Evolutionary conservation across 768 basidiomycete genomes (phyloP).

Genomic region (Hortiboletus flavorubellus): DNA sequence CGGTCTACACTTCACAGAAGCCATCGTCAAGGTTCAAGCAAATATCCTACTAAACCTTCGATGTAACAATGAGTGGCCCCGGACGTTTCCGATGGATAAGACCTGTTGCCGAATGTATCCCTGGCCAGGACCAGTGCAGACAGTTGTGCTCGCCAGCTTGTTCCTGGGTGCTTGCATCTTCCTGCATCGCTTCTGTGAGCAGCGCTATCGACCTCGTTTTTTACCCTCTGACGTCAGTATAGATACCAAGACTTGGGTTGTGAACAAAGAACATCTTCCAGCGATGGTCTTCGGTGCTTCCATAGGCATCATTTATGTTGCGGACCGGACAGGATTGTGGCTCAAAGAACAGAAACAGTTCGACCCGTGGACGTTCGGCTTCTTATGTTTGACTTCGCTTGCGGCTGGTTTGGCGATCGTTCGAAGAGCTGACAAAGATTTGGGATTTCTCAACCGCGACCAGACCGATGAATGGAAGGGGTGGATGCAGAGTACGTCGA

Average conservation of each 20-base stretch:
- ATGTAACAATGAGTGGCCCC: constrained; percentile 72
- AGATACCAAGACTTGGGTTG: constrained; percentile 19
- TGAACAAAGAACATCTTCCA: constrained; percentile 31
- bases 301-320: constrained; percentile 65
- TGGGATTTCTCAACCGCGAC: constrained; percentile 86
- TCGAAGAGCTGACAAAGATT: constrained; percentile 72
- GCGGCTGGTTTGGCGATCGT: constrained; percentile 60
- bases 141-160: constrained; percentile 45
- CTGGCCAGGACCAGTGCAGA: constrained; percentile 53
- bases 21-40: constrained; percentile 64
- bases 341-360: constrained; percentile 88
- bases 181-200: constrained; percentile 36
- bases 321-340: constrained; percentile 87
- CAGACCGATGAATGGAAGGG: constrained; percentile 98
- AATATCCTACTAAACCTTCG: constrained; percentile 74
- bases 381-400: constrained; percentile 54
- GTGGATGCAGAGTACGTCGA: constrained; percentile 87
- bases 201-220: not conserved
- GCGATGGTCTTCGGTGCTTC: constrained; percentile 62
- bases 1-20: constrained; percentile 75
- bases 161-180: constrained; percentile 51
- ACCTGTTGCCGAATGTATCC: constrained; percentile 84
- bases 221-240: constrained; percentile 13
- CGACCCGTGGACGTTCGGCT: constrained; percentile 61
- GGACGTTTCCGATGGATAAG: constrained; percentile 62